phyloP scores from a whole-genome alignment of 2,329 filamentous ascomycete species.

The Stachybotrys echinatus region DNA sequence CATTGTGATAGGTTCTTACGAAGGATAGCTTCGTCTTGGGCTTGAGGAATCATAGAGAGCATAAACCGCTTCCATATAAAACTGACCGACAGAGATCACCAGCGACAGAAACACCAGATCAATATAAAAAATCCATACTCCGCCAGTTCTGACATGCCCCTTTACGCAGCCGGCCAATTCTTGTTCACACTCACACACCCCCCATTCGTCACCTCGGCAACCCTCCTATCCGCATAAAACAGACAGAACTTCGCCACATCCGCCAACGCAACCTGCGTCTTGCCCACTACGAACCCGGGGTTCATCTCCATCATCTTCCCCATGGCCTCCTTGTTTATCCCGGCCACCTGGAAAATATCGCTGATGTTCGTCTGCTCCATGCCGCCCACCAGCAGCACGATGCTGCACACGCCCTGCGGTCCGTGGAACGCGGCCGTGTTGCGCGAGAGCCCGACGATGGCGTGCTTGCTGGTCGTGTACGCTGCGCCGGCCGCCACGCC shows the following conservation, averaged over 20 bases:
- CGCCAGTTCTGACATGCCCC: too few relatives aligned
- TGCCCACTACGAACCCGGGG: constrained; percentile 19
- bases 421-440: constrained; percentile 52
- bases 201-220: constrained; percentile 26
- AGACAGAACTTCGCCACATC: constrained; percentile 33
- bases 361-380: constrained; percentile 50
- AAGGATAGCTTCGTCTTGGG: too few relatives aligned
- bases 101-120: too few relatives aligned
- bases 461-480: constrained; percentile 48
- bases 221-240: constrained; percentile 25
- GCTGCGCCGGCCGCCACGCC: constrained; percentile 35
- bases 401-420: constrained; percentile 44
- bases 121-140: too few relatives aligned
- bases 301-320: constrained; percentile 14
- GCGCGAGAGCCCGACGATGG: constrained; percentile 44
- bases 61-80: too few relatives aligned
- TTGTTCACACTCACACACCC: constrained; percentile 25
- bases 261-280: constrained; percentile 19
- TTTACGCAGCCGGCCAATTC: constrained; percentile 27
- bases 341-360: constrained; percentile 27
- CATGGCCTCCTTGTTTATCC: constrained; percentile 25
- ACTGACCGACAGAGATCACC: too few relatives aligned
- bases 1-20: too few relatives aligned
- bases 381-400: constrained; percentile 41
- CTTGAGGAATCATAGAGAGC: too few relatives aligned